Evolutionary conservation across 495 filamentous ascomycete species (phyloP), one percentile per base, ranked within the genome.

Genomic region (Alectoria sarmentosa): DNA sequence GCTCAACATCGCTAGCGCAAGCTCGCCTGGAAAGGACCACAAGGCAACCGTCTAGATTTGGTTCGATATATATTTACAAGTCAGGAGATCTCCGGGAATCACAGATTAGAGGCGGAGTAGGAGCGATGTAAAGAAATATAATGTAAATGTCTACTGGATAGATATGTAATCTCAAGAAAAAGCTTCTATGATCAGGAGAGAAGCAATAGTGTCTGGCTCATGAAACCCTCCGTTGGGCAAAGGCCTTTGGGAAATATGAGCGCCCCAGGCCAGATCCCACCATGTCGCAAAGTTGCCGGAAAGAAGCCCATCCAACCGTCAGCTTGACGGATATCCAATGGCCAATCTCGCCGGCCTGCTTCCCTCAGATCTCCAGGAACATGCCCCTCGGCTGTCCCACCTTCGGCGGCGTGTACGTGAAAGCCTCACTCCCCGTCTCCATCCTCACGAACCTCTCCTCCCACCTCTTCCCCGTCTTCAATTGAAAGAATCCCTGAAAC

Each of bases 391-490:
- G 54, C 57, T 49, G 13, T 13, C 63, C 66, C 55, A 13, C 58
- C 28, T 37, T 57, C 23, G 60, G 54, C 38, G 56, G 37, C 10
- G 48, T 23, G 30, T 69, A 67, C 42, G 42, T 30, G 41, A 66
- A 69, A 7, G 28, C 66, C n/a, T 61, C 36, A 7, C 7, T 32
- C 1, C 42, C 62, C 37, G 14, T 19, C 11, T 30, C 39, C 36
- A 5, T 56, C 32, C n/a, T 13, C 42, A 30, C 37, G 1, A 66
- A 54, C 39, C 84, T 77, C 37, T 83, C 65, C 1, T 81, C 76
- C 88, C 87, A 90, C 11, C 72, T 62, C 15, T 79, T 74, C 1
- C 82, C 80, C 0, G 84, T 83, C 69, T 85, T 81, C 4, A 73
- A 67, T 17, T 72, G 64, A 73, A 90, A 90, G 67, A 85, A 84